Base-by-base conservation (phyloP, 306 rosid species). In the Acacia acuminata region DNA sequence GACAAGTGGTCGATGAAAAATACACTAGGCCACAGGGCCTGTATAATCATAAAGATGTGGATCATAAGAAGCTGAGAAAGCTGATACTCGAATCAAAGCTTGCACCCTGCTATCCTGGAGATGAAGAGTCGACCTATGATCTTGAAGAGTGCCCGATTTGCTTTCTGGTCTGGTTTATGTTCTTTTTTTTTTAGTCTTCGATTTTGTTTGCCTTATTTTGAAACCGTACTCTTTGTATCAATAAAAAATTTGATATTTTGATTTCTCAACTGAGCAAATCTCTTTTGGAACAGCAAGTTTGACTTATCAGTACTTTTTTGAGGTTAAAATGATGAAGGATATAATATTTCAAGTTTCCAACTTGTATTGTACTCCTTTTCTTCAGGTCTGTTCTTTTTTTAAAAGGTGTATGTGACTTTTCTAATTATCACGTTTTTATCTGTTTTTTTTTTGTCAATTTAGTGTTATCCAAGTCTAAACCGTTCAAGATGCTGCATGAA, bases 81-180 rank as follows among this genome's bases (percentile, higher is more conserved):
- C 93, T 96, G 73, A 96, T 96, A 86, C 97, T 92, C 2, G 98
- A 96, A 72, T 92, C 97, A 13, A 96, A 96, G 90, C 92, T 96
- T 70, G 99, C 99, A 77, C 99, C 99, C 24, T 96, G 99, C 88
- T 92, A 83, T 85, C 99, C 99, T 17, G 99, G 99, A 77, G 96
- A 92, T 63, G 99, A 96, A 56, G 98, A 96, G 40, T 76, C 63
- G 44, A 76, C 83, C 48, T 55, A 73, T 1, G 94, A 96, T 84
- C 94, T 87, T 22, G 99, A 94, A 89, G 99, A 96, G 87, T 96
- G 99, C 86, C 99, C 99, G 20, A 96, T 96, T 82, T 96, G 99
- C 90, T 96, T 92, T 89, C 91, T 94, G 97, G 99, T 96, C 27
- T 77, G 93, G 72, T 84, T 85, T 75, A 82, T 51, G 60, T 80